Percentiles rank a stretch among this genome's conserved stretches.
Evolutionary conservation across 495 filamentous ascomycete species (phyloP).

Genomic region (Amniculicola lignicola): DNA sequence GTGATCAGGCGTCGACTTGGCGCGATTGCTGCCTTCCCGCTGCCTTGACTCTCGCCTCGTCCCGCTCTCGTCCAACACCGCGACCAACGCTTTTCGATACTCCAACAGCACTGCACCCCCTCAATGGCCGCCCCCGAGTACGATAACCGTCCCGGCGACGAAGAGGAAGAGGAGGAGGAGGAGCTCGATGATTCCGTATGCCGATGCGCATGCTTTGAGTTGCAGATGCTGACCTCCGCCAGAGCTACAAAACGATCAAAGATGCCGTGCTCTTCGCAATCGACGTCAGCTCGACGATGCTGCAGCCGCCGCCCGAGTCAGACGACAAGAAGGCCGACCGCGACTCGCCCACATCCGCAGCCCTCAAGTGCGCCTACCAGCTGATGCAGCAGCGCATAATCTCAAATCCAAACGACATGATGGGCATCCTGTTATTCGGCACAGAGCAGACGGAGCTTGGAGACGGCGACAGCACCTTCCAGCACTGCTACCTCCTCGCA

Average conservation of each 20-base stretch:
- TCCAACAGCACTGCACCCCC: neutral
- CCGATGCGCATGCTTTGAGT: neutral
- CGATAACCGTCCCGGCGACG: slow-evolving; percentile 44
- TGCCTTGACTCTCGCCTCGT: neutral
- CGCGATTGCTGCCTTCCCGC: slow-evolving; percentile 5
- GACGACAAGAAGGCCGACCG: slow-evolving; percentile 69
- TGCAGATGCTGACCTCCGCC: neutral
- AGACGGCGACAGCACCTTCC: slow-evolving; percentile 65
- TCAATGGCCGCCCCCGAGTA: slow-evolving; percentile 25
- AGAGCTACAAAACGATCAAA: slow-evolving; percentile 89
- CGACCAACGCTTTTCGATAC: too few relatives aligned
- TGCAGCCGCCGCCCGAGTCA: slow-evolving; percentile 59
- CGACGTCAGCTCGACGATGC: slow-evolving; percentile 89
- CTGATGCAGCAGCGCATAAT: slow-evolving; percentile 98
- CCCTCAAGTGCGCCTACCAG: slow-evolving; percentile 89
- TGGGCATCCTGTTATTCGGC: slow-evolving; percentile 92
- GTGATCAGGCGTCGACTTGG: neutral
- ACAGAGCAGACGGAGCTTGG: slow-evolving; percentile 84
- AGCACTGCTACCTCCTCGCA: slow-evolving; percentile 87
- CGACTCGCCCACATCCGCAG: slow-evolving; percentile 71
- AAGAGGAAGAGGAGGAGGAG: slow-evolving; percentile 51
- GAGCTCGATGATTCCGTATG: slow-evolving; percentile 71
- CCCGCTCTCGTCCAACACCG: neutral
- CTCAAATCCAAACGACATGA: slow-evolving; percentile 94
- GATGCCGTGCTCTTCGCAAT: slow-evolving; percentile 97